Base-by-base conservation (phyloP, 441 rosid species). In the Aquilaria agallochum region DNA sequence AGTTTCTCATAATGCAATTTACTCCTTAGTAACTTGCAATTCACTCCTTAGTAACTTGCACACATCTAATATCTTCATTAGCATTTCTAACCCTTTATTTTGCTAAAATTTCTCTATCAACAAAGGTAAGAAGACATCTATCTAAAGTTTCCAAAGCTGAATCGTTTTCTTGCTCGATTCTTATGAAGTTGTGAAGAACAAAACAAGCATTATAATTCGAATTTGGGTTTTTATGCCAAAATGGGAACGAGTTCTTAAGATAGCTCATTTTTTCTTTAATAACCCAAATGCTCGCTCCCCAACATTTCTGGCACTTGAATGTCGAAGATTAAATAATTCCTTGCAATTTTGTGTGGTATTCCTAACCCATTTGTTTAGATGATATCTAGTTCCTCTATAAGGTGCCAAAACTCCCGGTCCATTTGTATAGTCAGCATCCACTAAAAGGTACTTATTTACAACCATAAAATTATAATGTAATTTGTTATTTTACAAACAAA, bases 381-480 rank as follows among this genome's bases (percentile, higher is more conserved):
- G 69, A 9, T 50, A 65, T 8, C 51, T 27, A 11, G 49, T 13
- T 1, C 57, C 51, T 50, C 45, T 57, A 51, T 34, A 66, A 3
- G 31, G 69, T 1, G 20, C 20, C 20, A 20, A 20, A 20, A 20
- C 0, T 20, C 20, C 20, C 1, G 20, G 20, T 20, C 20, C 10
- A 58, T 66, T 50, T 3, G 57, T 50, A 27, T 36, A 66, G 0
- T 50, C 53, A 58, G 30, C 50, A 50, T 58, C 58, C 50, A 31
- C 40, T 5, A 66, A 42, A 10, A 49, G 51, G 31, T 40, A 58
- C 12, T 30, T 8, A 32, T 58, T 31, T 58, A 34, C 7, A 14
- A 56, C 14, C 14, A 46, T 2, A 52, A 14, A 52, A 14, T 8
- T 14, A 14, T 52, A 15, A 4, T 52, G 9, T 1, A 52, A 52